These are phyloP conservation scores for Penicillium longicatenatum DNA, from an alignment of 495 filamentous ascomycete genomes.

Conservation along the genomic window DNA sequence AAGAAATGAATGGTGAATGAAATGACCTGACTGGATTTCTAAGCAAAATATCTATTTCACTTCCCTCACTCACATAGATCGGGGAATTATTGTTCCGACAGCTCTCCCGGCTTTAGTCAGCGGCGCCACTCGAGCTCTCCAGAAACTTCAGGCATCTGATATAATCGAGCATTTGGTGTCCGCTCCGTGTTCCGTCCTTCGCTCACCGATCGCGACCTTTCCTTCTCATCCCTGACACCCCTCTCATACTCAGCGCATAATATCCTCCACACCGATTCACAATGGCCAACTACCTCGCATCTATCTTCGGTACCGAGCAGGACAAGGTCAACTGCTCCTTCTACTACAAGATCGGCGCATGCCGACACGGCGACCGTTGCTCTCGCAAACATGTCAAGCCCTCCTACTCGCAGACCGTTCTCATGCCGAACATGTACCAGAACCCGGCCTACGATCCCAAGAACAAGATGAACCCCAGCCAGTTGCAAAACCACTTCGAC, in stretches of 20 bases:
- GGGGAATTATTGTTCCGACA: conserved; percentile 22
- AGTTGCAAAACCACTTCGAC: conserved; percentile 98
- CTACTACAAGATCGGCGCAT: conserved; percentile 98
- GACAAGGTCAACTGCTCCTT: conserved; percentile 90
- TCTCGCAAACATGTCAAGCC: conserved; percentile 98
- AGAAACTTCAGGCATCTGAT: conserved; percentile 45
- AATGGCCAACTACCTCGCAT: conserved; percentile 97
- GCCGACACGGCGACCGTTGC: conserved; percentile 97
- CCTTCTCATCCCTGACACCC: not conserved
- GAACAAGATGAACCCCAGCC: conserved; percentile 90
- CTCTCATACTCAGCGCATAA: not conserved
- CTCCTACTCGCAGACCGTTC: conserved; percentile 94
- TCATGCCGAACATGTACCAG: conserved; percentile 98
- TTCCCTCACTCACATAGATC: conserved; percentile 5
- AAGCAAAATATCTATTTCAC: not conserved
- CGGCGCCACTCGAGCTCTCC: conserved; percentile 39
- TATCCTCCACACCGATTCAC: conserved; percentile 15
- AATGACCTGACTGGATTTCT: not conserved
- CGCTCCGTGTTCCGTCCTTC: conserved; percentile 4
- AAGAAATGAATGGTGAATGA: not conserved
- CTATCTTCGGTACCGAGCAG: conserved; percentile 99
- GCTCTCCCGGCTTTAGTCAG: conserved; percentile 35
- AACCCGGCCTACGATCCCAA: conserved; percentile 97
- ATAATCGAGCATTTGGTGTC: conserved; percentile 20
- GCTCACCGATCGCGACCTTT: not conserved